phyloP scores from a whole-genome alignment of 306 rosid genomes.

The Chamaecrista fasciculata region DNA sequence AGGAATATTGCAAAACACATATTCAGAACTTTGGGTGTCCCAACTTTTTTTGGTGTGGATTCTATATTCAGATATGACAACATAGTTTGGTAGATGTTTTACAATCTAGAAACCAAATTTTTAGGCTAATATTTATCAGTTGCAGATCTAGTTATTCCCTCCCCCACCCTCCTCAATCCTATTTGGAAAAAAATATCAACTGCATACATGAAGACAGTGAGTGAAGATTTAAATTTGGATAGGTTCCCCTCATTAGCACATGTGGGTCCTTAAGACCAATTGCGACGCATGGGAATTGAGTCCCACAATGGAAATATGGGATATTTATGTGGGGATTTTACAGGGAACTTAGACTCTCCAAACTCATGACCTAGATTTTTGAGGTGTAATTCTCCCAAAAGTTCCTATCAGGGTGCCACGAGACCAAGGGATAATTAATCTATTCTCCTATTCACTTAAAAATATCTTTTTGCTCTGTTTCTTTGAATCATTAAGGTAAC shows the following conservation, averaged over 20 bases:
- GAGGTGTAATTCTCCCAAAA: too few species aligned
- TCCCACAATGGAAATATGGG: too few species aligned
- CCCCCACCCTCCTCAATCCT: neutral
- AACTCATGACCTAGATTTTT: too few species aligned
- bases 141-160: constrained; percentile 5
- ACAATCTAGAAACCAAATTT: constrained; percentile 22
- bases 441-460: constrained; percentile 20
- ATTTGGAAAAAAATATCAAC: too few species aligned
- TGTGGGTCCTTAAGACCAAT: too few species aligned
- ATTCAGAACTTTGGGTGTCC: constrained; percentile 11
- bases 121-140: constrained; percentile 2
- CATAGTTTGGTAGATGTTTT: neutral
- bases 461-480: neutral
- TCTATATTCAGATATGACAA: neutral
- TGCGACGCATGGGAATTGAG: too few species aligned
- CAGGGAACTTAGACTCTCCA: too few species aligned
- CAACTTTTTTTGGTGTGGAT: neutral
- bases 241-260: neutral
- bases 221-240: neutral
- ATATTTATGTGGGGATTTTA: too few species aligned
- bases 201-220: neutral
- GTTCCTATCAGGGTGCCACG: neutral
- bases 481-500: neutral
- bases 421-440: neutral
- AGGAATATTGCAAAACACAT: neutral